Base-by-base conservation (phyloP, 331 rosid genomes). In the Malus hybrid region DNA sequence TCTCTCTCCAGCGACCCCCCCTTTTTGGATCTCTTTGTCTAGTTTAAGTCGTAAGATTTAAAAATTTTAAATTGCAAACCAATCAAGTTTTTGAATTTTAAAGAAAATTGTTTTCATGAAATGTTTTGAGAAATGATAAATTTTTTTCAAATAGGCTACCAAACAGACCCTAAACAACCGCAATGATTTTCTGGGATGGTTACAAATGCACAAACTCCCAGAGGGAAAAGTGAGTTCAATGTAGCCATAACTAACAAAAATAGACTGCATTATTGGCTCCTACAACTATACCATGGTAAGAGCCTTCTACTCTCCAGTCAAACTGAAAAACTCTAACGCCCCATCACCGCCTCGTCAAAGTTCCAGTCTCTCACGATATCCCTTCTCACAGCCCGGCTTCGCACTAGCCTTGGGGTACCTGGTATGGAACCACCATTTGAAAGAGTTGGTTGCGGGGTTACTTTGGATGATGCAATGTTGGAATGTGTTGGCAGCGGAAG, bases 341-440 rank as follows among this genome's bases (percentile, higher is more conserved):
- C 87, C 72, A 70, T 63, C 53, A 73, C 91, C 61, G 58, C 87
- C 75, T 88, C 89, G 36, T 87, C 93, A 65, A 93, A 93, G 78
- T 93, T 93, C 98, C 98, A 93, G 83, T 93, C 89, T 82, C 84
- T 84, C 63, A 87, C 96, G 32, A 83, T 70, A 82, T 93, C 98
- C 86, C 98, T 84, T 46, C 91, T 86, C 78, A 93, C 86, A 0
- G 98, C 96, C 2, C 88, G 86, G 80, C 98, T 93, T 30, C 98
- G 82, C n/a, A 90, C 93, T 16, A 93, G 85, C 66, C 95, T 84
- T 0, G 98, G 96, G 2, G 90, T 55, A 19, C 91, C 88, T 0
- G 81, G 68, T 58, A 88, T 80, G 67, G 74, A 77, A 6, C 61
- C 29, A 58, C 78, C 72, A 74, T 69, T 65, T 19, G 88, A 74